Evolutionary conservation across 306 rosid species (phyloP), one percentile per base, ranked within the genome.

Genomic region (Castanea sativa): DNA sequence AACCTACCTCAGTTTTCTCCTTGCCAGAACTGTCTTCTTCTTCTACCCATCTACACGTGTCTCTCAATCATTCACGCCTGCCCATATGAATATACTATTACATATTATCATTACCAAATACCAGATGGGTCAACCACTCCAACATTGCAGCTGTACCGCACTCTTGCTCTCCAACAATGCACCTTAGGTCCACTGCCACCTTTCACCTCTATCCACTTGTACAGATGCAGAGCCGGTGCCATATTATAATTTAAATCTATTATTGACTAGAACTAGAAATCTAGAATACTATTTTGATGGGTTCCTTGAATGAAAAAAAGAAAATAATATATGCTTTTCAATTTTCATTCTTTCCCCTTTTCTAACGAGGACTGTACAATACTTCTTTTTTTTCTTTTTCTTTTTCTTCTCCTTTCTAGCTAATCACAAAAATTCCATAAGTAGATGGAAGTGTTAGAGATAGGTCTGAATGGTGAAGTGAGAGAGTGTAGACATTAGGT

Each of bases 101-200:
- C 27, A 1, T 59, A 23, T 20, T 23, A 63, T 77, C 76, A 65
- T 63, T 58, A 19, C 51, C 78, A 74, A 69, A 55, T 55, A 13
- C 55, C 78, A 74, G 58, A 59, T 51, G 10, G 55, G 83, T 74
- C 86, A 83, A 78, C 60, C 67, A 81, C 70, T 87, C 85, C 53
- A 49, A 49, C 79, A 73, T 79, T 30, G 75, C 51, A 87, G 91
- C 87, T 87, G 91, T 86, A 76, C 52, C 85, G 81, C 94, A 89
- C 87, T 87, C 65, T 23, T 78, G 75, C 52, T 35, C 69, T 18
- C 45, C 23, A 58, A 49, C 53, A 49, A 12, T 49, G 53, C 4
- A 49, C 53, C 53, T 49, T 49, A 10, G 53, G 53, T 76, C 75
- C 74, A 77, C 57, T 5, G 75, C 70, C 76, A 55, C 79, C 27